A percentile compares a stretch with the other conserved stretches of the same genome.
These are phyloP conservation scores for Fusarium pseudograminearum DNA, from an alignment of 2,329 filamentous ascomycete genomes.

Conservation along the genomic window DNA sequence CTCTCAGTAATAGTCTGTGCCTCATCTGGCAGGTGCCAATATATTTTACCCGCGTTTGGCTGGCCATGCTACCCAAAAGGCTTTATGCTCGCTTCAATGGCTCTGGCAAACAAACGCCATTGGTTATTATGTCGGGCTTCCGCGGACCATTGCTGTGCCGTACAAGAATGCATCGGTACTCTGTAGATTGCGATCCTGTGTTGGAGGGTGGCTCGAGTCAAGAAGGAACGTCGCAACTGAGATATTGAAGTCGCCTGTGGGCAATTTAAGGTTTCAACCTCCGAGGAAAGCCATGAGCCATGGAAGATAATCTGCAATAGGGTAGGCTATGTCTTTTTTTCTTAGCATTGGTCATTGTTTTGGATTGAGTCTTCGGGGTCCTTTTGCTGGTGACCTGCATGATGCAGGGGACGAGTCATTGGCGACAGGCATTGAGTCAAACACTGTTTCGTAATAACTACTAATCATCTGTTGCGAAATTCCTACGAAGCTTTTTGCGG, in stretches of 20 bases:
- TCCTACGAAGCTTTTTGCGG: accelerated
- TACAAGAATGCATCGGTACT: background rate
- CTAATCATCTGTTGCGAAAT: background rate
- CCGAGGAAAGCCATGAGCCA: accelerated
- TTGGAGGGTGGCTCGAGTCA: too few species aligned
- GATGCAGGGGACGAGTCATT: background rate
- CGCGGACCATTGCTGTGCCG: background rate
- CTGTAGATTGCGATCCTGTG: too few species aligned
- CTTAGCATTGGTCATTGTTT: background rate
- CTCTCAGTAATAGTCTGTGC: too few species aligned
- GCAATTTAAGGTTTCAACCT: too few species aligned
- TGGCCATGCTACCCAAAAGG: background rate
- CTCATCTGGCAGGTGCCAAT: background rate
- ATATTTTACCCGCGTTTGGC: background rate
- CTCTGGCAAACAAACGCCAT: too few species aligned
- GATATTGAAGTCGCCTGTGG: too few species aligned
- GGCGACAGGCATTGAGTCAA: background rate
- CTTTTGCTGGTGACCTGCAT: background rate
- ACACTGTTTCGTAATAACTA: background rate
- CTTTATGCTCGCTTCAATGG: background rate
- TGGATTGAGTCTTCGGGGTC: background rate
- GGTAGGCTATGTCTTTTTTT: background rate
- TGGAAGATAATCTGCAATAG: too few species aligned
- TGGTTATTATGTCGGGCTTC: background rate
- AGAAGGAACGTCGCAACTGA: too few species aligned